Evolutionary conservation across 2,329 filamentous ascomycete genomes (phyloP), one percentile per base, ranked within the genome.

Genomic region (Aspergillus pseudoglaucus): DNA sequence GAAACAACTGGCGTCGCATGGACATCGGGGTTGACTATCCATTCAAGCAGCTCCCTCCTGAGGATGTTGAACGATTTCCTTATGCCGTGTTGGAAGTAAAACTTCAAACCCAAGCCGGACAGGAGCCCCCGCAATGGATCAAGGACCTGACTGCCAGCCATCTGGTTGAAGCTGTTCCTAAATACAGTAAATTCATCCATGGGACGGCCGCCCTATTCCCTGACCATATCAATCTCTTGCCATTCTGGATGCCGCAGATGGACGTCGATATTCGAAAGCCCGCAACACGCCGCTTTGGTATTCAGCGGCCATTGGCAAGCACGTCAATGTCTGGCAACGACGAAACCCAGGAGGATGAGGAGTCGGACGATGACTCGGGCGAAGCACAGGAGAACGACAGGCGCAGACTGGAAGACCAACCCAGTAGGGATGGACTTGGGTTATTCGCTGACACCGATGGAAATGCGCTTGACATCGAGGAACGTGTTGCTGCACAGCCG

Each of bases 171-270:
- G 90, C 93, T n/a, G 90, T 98, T 2, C 93, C 93, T 53, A 98
- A 98, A 66, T 98, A 97, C 71, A 96, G 90, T 63, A 98, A 98
- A 72, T 98, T 97, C 68, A 97, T 98, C 49, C 93, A 98, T 68
- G 93, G 93, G 50, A 90, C 85, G 1, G 91, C 91, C 8, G 87
- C 82, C 9, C 73, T 98, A 41, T 94, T 96, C 67, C 90, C 90
- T 0, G 80, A 84, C 40, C 83, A 87, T 47, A 98, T 98, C 68
- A 77, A 96, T 42, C 78, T 98, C 10, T 76, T 98, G 5, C 93
- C 93, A 0, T 98, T 88, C 75, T 98, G 93, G 93, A 88, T 91
- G 76, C 93, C 93, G 1, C 93, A 98, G 71, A 98, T 98, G 93
- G 85, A 95, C 57, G 83, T 94, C 20, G 93, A 98, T 63, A 98